Conservation (phyloP, 2,329 filamentous ascomycete species). For the Aspergillus aculeatinus region DNA sequence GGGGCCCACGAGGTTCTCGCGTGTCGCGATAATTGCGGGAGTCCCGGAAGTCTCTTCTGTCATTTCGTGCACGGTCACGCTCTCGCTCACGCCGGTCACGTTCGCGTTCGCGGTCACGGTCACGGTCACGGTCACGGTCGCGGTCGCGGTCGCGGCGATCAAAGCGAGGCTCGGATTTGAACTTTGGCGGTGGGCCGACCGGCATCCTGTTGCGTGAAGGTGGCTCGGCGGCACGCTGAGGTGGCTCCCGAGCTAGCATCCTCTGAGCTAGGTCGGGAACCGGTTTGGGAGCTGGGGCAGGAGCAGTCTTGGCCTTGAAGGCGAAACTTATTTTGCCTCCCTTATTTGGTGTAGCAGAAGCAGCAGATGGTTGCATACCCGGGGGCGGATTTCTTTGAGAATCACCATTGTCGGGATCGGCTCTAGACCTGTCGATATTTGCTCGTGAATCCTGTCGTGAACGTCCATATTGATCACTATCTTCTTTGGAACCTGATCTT, state of each 20-base stretch:
- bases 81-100: slow-evolving; percentile 36
- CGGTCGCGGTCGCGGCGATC: slow-evolving; percentile 49
- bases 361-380: slow-evolving; percentile 55
- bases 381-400: slow-evolving; percentile 53
- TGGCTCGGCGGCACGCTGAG: slow-evolving; percentile 32
- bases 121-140: slow-evolving; percentile 35
- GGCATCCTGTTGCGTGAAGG: slow-evolving; percentile 40
- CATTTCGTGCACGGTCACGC: slow-evolving; percentile 31
- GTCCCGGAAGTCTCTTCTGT: slow-evolving; percentile 37
- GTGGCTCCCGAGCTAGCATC: slow-evolving; percentile 45
- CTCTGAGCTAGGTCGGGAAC: slow-evolving; percentile 51
- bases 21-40: neutral
- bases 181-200: slow-evolving; percentile 37
- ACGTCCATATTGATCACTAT: slow-evolving; percentile 62
- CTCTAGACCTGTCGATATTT: slow-evolving; percentile 60
- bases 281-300: slow-evolving; percentile 53
- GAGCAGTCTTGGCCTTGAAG: slow-evolving; percentile 74
- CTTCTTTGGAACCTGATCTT: slow-evolving; percentile 48
- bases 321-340: slow-evolving; percentile 86
- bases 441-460: slow-evolving; percentile 62
- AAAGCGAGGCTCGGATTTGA: slow-evolving; percentile 41
- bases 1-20: slow-evolving; percentile 21
- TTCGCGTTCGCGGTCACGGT: slow-evolving; percentile 38
- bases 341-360: slow-evolving; percentile 53
- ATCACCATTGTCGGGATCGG: slow-evolving; percentile 37